phyloP scores from a whole-genome alignment of 2,329 filamentous ascomycete species.

The Monosporascus sp. region DNA sequence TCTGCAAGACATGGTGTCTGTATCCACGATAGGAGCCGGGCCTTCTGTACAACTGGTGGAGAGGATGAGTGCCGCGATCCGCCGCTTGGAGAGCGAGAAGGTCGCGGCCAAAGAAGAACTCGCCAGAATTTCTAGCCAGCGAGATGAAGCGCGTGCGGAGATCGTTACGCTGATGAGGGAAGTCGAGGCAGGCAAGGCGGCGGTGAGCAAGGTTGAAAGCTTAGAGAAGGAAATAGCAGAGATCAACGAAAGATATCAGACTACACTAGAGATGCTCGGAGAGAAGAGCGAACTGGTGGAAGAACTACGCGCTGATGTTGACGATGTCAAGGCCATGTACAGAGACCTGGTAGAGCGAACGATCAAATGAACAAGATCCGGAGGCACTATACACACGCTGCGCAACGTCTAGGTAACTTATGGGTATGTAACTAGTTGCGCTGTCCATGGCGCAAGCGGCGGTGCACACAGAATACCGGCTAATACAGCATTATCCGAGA shows the following conservation, averaged over 20 bases:
- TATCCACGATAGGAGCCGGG: slow-evolving; percentile 83
- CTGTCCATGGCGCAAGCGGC: slow-evolving; percentile 2
- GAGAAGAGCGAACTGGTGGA: slow-evolving; percentile 96
- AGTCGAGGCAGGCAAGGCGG: slow-evolving; percentile 61
- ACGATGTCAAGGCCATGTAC: slow-evolving; percentile 95
- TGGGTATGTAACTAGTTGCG: slow-evolving; percentile 2
- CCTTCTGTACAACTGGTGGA: slow-evolving; percentile 94
- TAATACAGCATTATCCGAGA: slow-evolving; percentile 23
- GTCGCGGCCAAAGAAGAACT: slow-evolving; percentile 85
- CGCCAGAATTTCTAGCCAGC: slow-evolving; percentile 69
- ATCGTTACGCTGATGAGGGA: slow-evolving; percentile 90
- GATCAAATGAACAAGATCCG: slow-evolving; percentile 48
- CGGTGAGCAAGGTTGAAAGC: slow-evolving; percentile 53
- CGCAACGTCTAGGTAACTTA: slow-evolving; percentile 5
- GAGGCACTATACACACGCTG: slow-evolving; percentile 1
- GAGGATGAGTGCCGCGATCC: slow-evolving; percentile 89
- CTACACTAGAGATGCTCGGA: slow-evolving; percentile 87
- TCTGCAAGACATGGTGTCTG: slow-evolving; percentile 79
- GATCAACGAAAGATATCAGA: slow-evolving; percentile 76
- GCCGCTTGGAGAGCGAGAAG: slow-evolving; percentile 86
- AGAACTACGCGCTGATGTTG: slow-evolving; percentile 81
- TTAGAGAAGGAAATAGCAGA: slow-evolving; percentile 64
- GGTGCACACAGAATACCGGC: slow-evolving; percentile 8
- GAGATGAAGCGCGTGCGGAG: slow-evolving; percentile 86
- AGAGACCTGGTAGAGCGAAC: slow-evolving; percentile 84